Base-by-base conservation (phyloP, 1,284 basidiomycete species). In the Pyrrhoderma noxium region DNA sequence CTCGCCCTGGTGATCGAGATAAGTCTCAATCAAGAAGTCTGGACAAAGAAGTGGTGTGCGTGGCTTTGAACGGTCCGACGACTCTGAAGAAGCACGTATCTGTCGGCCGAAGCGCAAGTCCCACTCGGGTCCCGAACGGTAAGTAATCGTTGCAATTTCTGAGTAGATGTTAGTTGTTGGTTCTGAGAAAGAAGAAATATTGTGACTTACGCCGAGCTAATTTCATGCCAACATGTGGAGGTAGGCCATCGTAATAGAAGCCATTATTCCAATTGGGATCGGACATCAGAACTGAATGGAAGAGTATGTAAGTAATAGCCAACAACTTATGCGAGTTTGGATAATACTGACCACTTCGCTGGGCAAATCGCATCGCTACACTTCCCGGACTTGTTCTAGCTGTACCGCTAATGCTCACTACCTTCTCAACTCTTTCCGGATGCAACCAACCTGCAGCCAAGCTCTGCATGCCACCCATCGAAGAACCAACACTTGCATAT, bases 221-320 rank as follows among this genome's bases (percentile, higher is more conserved):
- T 69, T 99, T 99, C 93, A 99, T 98, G 21, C 95, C 95, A 2
- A 85, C 90, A 65, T 99, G 96, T 2, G 95, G 95, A 1, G 95
- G 96, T 11, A 94, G 65, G n/a, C 79, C 76, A 49, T 92, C 88
- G 64, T 99, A 99, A 69, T 99, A 99, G 67, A 95, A 97, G 1
- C 96, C 95, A 38, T 93, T 84, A 59, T 99, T 99, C 96, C 95
- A 99, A 60, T 99, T 97, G 0, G 95, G 95, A 67, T 99, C 95
- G 4, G 93, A 86, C 95, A 99, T 99, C 49, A 99, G 79, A 9
- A 99, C 95, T 93, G 37, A 40, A 41, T 52, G 46, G 22, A 19
- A 4, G 34, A 54, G 11, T 31, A 31, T 31, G 27, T 21, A 31
- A 49, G 3, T n/a, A 23, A 40, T 45, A n/a, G 53, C 50, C 50